Percentiles rank a stretch among this genome's conserved stretches.
These are phyloP conservation scores for Pseudozyma hubeiensis DNA, from an alignment of 1,284 basidiomycete species.

Conservation along the genomic window DNA sequence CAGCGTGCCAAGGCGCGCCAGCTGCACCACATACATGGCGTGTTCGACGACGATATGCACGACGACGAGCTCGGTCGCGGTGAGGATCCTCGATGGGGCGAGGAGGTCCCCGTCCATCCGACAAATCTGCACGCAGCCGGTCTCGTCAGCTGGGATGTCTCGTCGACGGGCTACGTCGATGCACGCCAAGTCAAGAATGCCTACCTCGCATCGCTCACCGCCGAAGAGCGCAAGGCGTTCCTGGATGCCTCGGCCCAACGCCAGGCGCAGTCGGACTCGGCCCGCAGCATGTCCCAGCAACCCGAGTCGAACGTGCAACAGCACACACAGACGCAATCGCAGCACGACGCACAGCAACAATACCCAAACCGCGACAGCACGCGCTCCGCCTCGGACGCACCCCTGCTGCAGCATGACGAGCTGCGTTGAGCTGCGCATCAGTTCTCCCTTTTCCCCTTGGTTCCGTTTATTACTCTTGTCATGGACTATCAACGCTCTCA, in stretches of 20 bases:
- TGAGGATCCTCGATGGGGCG: slow-evolving; percentile 36
- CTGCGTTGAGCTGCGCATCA: slow-evolving; percentile 13
- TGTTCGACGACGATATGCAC: slow-evolving; percentile 51
- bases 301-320: slow-evolving; percentile 24
- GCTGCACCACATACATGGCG: slow-evolving; percentile 52
- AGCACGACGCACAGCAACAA: slow-evolving; percentile 16
- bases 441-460: background rate
- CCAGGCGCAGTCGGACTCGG: slow-evolving; percentile 13
- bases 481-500: background rate
- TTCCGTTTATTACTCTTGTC: slow-evolving; percentile 1
- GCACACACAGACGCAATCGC: slow-evolving; percentile 7
- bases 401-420: slow-evolving; percentile 31
- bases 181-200: slow-evolving; percentile 53
- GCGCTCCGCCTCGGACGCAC: slow-evolving; percentile 27
- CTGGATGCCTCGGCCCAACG: slow-evolving; percentile 25
- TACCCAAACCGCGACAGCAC: slow-evolving; percentile 20
- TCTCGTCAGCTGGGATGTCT: slow-evolving; percentile 45
- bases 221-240: slow-evolving; percentile 44
- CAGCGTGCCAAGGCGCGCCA: slow-evolving; percentile 52
- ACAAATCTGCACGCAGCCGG: slow-evolving; percentile 29
- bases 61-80: slow-evolving; percentile 45
- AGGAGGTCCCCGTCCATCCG: slow-evolving; percentile 28
- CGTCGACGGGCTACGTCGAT: slow-evolving; percentile 50
- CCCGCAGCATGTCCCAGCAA: slow-evolving; percentile 8
- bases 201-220: slow-evolving; percentile 41